A percentile compares a stretch with the other conserved stretches of the same genome.
These are phyloP conservation scores for Turritis glabra DNA, from an alignment of 345 rosid species.

Conservation along the genomic window DNA sequence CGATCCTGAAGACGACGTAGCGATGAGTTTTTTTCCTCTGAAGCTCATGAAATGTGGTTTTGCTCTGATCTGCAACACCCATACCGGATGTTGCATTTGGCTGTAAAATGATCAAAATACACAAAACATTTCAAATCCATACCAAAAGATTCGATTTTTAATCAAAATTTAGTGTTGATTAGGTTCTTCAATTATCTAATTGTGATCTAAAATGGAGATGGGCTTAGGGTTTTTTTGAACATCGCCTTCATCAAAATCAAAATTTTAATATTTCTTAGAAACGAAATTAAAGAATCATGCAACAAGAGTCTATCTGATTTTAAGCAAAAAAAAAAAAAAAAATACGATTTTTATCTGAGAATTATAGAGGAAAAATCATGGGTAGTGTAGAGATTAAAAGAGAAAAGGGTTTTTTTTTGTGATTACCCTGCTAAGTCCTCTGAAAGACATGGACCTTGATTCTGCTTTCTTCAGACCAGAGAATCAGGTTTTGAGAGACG, in stretches of 20 bases:
- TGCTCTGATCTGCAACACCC: constrained; percentile 74
- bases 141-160: constrained; percentile 13
- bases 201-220: not conserved
- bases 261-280: not conserved
- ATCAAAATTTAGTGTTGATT: not conserved
- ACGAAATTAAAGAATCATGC: constrained; percentile 23
- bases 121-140: not conserved
- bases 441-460: constrained; percentile 49
- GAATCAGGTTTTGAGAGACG: not conserved
- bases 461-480: constrained; percentile 8
- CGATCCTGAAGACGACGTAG: constrained; percentile 64
- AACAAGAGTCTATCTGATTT: not conserved
- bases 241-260: not conserved
- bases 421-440: constrained; percentile 58
- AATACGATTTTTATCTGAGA: not conserved
- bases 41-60: constrained; percentile 58
- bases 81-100: constrained; percentile 79
- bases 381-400: no score
- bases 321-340: no score
- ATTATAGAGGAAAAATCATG: not conserved
- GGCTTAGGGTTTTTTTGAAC: not conserved
- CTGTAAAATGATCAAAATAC: constrained; percentile 38
- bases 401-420: not conserved
- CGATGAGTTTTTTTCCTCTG: constrained; percentile 72
- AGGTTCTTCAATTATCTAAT: not conserved